Base-by-base conservation (phyloP, 2,329 filamentous ascomycete species). In the Nemania sp. region DNA sequence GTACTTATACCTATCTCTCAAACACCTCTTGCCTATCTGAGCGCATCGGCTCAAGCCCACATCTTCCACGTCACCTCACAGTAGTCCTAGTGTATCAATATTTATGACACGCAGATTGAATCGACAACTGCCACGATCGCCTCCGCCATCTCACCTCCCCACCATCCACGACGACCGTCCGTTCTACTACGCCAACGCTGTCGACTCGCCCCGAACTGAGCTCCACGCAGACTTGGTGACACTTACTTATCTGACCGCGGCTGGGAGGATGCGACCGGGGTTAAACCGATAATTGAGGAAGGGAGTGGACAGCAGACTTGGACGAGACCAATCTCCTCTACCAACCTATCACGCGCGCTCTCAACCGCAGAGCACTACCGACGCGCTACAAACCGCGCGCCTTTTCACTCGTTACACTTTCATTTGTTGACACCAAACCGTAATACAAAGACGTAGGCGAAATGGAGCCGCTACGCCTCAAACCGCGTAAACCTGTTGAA, bases 401-500 rank as follows among this genome's bases (percentile, higher is more conserved):
- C 42, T 51, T 50, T 57, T 54, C 59, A 52, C 34, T 62, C 57
- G 20, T 48, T 62, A 57, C 21, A 15, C 12, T 15, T 29, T 9
- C 62, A 48, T 54, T 42, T 53, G 10, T 55, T 57, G 32, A 29
- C 11, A 45, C 40, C n/a, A 29, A 37, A 18, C 17, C 48, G 39
- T 13, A 25, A 55, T 25, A n/a, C n/a, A 29, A 49, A 45, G 7
- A 57, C 39, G 32, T 54, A 43, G 71, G 70, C 69, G 74, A 68
- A 62, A 87, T 89, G 81, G 84, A 85, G 52, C 76, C 81, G 45
- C 71, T 85, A 70, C 80, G 79, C 67, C 75, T 85, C 42, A 85
- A 84, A 72, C 77, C 78, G 43, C 77, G 82, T 56, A 78, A 78
- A 63, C 79, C 85, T 49, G 82, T 84, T 68, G 81, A 84, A 73